phyloP scores from a whole-genome alignment of 2,329 filamentous ascomycete genomes.

The Anisogramma anomala region DNA sequence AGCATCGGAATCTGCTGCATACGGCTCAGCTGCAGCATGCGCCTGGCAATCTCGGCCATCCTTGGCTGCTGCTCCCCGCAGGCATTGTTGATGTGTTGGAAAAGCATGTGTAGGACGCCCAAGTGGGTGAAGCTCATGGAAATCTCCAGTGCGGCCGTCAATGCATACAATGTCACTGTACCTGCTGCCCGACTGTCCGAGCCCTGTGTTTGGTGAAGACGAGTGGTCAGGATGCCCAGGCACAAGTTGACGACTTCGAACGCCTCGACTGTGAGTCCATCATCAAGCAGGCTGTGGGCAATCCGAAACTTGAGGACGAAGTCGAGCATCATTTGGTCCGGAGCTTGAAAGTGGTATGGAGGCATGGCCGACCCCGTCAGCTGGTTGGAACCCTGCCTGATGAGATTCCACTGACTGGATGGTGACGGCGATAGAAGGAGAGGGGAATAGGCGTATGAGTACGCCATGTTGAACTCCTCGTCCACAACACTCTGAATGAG shows the following conservation, averaged over 20 bases:
- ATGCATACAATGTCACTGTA: neutral
- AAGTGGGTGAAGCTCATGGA: neutral
- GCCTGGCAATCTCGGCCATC: constrained; percentile 1
- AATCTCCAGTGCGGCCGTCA: constrained; percentile 6
- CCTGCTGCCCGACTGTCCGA: constrained; percentile 1
- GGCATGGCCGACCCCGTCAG: neutral
- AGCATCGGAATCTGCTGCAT: neutral
- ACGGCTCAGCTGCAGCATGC: neutral
- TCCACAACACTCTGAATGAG: constrained; percentile 4
- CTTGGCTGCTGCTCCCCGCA: constrained; percentile 2
- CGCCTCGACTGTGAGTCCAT: neutral
- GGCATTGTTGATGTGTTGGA: neutral
- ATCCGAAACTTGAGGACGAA: constrained; percentile 9
- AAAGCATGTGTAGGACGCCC: neutral
- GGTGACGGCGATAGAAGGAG: neutral
- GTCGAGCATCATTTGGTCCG: constrained; percentile 6
- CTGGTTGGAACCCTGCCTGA: neutral
- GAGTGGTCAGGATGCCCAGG: constrained; percentile 1
- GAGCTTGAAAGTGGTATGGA: neutral
- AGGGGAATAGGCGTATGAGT: neutral
- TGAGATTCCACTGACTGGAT: constrained; percentile 1
- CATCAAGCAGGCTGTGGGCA: constrained; percentile 5
- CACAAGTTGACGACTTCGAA: neutral
- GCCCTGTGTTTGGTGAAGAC: neutral
- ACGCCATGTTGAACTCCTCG: constrained; percentile 2